Percentiles rank a stretch among this genome's conserved stretches.
These are phyloP conservation scores for Cutaneotrichosporon sp. DNA, from an alignment of 1,284 basidiomycete species.

Conservation along the genomic window DNA sequence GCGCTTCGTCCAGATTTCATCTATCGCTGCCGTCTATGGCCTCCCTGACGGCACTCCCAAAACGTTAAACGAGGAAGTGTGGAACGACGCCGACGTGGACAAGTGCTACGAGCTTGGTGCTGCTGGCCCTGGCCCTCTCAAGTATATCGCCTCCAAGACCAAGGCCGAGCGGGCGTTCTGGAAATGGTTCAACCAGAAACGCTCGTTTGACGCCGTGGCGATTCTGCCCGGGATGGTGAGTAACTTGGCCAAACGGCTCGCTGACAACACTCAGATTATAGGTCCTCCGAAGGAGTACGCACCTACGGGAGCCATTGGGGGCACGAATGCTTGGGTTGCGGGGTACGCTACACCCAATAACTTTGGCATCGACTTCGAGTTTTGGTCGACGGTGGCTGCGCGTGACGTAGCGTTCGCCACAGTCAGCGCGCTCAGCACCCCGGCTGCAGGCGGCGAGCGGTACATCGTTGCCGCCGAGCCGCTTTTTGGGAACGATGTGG, in stretches of 20 bases:
- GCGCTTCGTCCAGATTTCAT: constrained; percentile 6
- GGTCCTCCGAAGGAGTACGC: constrained; percentile 3
- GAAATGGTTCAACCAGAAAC: constrained; percentile 18
- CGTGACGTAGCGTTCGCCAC: constrained; percentile 6
- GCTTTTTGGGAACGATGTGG: constrained; percentile 32
- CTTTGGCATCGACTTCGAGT: background rate
- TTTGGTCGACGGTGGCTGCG: constrained; percentile 4
- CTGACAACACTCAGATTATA: background rate
- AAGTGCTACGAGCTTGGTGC: constrained; percentile 3
- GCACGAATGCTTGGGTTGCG: constrained; percentile 1
- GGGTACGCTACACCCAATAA: background rate
- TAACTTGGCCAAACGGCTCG: background rate
- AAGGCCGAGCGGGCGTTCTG: constrained; percentile 34
- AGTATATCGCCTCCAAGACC: constrained; percentile 22
- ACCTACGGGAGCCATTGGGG: background rate
- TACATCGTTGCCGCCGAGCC: constrained; percentile 46
- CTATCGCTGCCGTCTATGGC: background rate
- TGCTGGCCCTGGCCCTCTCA: background rate
- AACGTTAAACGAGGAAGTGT: constrained; percentile 48
- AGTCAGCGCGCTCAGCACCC: background rate
- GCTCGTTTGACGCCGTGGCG: constrained; percentile 11
- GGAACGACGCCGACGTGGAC: constrained; percentile 55
- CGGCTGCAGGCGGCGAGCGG: constrained; percentile 53
- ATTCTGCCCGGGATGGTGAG: constrained; percentile 8
- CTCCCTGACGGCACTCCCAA: background rate